These are phyloP conservation scores for Epichloe glyceriae DNA, from an alignment of 2,329 filamentous ascomycete genomes.

Conservation along the genomic window DNA sequence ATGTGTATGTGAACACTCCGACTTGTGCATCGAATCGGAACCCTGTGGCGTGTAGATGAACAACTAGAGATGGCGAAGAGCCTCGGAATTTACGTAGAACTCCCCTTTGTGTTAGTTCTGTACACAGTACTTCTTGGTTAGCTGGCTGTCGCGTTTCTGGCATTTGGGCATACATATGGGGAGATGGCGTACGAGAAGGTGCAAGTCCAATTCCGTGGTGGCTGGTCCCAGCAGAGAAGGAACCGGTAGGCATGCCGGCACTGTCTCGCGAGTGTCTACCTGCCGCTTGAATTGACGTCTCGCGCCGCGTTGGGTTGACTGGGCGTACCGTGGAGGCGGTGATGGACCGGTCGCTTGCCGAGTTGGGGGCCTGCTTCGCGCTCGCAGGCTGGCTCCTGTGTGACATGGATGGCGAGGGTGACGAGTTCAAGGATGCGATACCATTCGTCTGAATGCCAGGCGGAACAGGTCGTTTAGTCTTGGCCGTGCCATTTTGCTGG, in stretches of 20 bases:
- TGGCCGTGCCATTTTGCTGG: conserved; percentile 33
- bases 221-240: conserved; percentile 30
- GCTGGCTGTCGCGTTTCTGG: not conserved
- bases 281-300: conserved; percentile 31
- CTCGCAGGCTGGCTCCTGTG: conserved; percentile 38
- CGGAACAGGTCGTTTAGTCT: conserved; percentile 56
- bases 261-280: conserved; percentile 39
- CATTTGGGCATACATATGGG: not conserved
- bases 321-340: conserved; percentile 33
- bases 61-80: conserved; percentile 66
- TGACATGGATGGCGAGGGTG: conserved; percentile 44
- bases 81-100: conserved; percentile 73
- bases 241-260: conserved; percentile 35
- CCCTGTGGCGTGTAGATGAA: conserved; percentile 75
- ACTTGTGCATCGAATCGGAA: conserved; percentile 92
- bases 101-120: conserved; percentile 62
- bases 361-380: conserved; percentile 26
- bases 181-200: conserved; percentile 34
- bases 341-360: conserved; percentile 23
- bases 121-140: not conserved
- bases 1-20: conserved; percentile 82
- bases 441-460: conserved; percentile 56
- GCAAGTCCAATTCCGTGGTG: conserved; percentile 29
- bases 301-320: conserved; percentile 45
- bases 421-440: conserved; percentile 41